Evolutionary conservation across 208 protist genomes (phyloP), one percentile per base, ranked within the genome.

Genomic region (Crithidia fasciculata): DNA sequence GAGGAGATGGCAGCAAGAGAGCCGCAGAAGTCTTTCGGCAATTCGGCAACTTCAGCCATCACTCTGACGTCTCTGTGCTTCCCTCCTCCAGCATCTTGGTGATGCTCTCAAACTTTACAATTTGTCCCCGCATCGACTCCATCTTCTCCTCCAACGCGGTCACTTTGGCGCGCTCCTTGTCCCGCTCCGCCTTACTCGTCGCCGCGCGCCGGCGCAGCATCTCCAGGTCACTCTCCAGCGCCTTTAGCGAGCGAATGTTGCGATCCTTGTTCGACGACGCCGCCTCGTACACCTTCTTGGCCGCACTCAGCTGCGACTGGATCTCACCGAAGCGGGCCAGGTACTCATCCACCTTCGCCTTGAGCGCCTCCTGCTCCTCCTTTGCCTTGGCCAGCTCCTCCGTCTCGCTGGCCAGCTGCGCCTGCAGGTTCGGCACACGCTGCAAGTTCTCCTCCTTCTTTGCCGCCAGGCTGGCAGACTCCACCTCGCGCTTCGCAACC

Each of bases 271-370:
- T 86, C 10, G 58, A 47, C 67, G 80, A 82, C 16, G 87, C 84
- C 36, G 74, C 67, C 69, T 94, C 83, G 68, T 92, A 92, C 16
- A 80, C 65, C 58, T 75, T 79, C 56, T 85, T 86, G 3, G 89
- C 74, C 40, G 80, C 80, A 39, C 82, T 61, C 39, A 94, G 80
- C 52, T 84, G 78, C 15, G 73, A 57, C 63, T 94, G 81, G 60
- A 94, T 74, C 12, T 76, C 80, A 8, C 74, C 50, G 10, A 92
- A 81, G 47, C 83, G 83, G 6, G 57, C 62, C 0, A 88, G 54
- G 54, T 85, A 92, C 9, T 36, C 76, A 64, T 92, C 76, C 37
- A 89, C 83, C 69, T 84, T 72, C 9, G 41, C 73, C 62, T 86
- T 73, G 37, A 91, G 67, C 55, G 81, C 76, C 5, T 55, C 73